phyloP scores from a whole-genome alignment of 192 early-diverging fungal genomes.

The Phlyctochytrium arcticum region DNA sequence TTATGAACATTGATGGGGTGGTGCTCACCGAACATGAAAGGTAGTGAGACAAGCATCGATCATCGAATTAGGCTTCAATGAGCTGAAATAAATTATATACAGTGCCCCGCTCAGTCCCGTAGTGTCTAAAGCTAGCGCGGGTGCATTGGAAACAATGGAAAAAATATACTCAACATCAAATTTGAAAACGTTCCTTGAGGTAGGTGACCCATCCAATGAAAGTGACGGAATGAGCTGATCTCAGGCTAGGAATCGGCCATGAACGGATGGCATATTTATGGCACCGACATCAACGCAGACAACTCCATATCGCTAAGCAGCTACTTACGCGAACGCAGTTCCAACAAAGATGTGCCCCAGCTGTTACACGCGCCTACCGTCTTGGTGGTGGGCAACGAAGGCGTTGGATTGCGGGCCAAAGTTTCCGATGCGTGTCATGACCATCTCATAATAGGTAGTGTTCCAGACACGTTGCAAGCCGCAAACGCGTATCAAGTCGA shows the following conservation, averaged over 20 bases:
- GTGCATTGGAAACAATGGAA: slow-evolving; percentile 63
- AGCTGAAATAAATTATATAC: too few species aligned
- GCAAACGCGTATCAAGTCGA: slow-evolving; percentile 38
- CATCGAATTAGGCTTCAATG: background rate
- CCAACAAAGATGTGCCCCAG: background rate
- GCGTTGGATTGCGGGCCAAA: slow-evolving; percentile 52
- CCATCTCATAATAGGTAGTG: slow-evolving; percentile 51
- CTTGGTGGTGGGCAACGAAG: slow-evolving; percentile 67
- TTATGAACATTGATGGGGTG: slow-evolving; percentile 67
- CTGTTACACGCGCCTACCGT: slow-evolving; percentile 39
- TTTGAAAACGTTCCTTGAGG: slow-evolving; percentile 55
- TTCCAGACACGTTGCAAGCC: background rate
- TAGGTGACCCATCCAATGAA: slow-evolving; percentile 8
- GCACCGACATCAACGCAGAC: slow-evolving; percentile 17
- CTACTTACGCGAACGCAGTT: background rate
- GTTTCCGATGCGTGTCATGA: slow-evolving; percentile 53
- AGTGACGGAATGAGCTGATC: background rate
- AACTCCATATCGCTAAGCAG: slow-evolving; percentile 11
- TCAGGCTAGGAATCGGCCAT: slow-evolving; percentile 7
- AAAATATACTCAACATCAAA: slow-evolving; percentile 53
- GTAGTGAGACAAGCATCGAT: background rate
- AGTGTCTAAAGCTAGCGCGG: slow-evolving; percentile 65
- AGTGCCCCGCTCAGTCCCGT: slow-evolving; percentile 60
- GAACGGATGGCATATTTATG: slow-evolving; percentile 23
- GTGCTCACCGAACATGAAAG: slow-evolving; percentile 35